Percentiles rank a stretch among this genome's conserved stretches.
Evolutionary conservation across 1,284 basidiomycete genomes (phyloP).

Genomic region (Ganoderma leucocontextum): DNA sequence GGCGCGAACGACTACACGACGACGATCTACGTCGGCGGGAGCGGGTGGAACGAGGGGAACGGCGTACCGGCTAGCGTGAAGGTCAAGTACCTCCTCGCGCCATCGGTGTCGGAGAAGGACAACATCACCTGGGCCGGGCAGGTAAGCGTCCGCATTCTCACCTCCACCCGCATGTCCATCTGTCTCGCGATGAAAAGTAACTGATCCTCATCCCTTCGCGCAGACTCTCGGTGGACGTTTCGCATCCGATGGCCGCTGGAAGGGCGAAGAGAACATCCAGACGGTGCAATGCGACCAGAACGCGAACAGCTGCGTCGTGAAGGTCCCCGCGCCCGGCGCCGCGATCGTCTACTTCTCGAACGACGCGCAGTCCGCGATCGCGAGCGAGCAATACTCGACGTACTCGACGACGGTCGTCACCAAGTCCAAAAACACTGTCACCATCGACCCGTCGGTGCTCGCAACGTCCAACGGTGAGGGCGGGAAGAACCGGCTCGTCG

Average conservation of each 20-base stretch:
- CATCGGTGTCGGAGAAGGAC: slow-evolving; percentile 63
- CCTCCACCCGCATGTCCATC: neutral
- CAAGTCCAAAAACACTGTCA: slow-evolving; percentile 52
- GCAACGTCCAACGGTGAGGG: slow-evolving; percentile 43
- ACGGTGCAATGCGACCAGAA: slow-evolving; percentile 61
- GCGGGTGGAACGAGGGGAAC: slow-evolving; percentile 44
- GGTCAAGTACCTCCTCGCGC: slow-evolving; percentile 62
- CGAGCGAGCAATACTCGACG: slow-evolving; percentile 45
- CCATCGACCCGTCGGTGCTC: slow-evolving; percentile 41
- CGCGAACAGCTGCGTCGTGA: slow-evolving; percentile 62
- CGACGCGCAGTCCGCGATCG: slow-evolving; percentile 49
- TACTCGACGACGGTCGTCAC: slow-evolving; percentile 65
- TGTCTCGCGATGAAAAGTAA: neutral
- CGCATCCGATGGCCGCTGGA: slow-evolving; percentile 69
- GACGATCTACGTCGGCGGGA: slow-evolving; percentile 53
- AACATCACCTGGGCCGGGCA: slow-evolving; percentile 79
- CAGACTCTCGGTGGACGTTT: slow-evolving; percentile 75
- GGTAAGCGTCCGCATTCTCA: slow-evolving; percentile 37
- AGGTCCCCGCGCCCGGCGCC: slow-evolving; percentile 73
- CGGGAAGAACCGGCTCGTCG: slow-evolving; percentile 38
- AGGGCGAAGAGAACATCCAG: slow-evolving; percentile 58
- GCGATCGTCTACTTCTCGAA: slow-evolving; percentile 77
- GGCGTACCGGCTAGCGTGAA: slow-evolving; percentile 53
- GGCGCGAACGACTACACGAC: slow-evolving; percentile 60
- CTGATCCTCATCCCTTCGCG: neutral